Percentiles rank a stretch among this genome's conserved stretches.
These are phyloP conservation scores for bread wheat (Triticum aestivum) DNA, from an alignment of 176 grass and related monocot genomes.

Conservation along the genomic window IWGSC_CS_RefSeq_v2.1 NC_057807.1:246292492-246292991, in stretches of 20 bases:
- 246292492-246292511: background rate
- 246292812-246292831: constrained; percentile 42
- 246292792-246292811: constrained; percentile 19
- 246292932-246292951: constrained; percentile 47
- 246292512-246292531: background rate
- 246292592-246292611: background rate
- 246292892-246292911: constrained; percentile 17
- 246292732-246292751: background rate
- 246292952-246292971: constrained; percentile 38
- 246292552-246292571: background rate
- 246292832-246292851: constrained; percentile 53
- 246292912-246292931: constrained; percentile 53
- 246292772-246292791: background rate
- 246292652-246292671: background rate
- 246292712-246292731: background rate
- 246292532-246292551: background rate
- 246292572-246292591: background rate
- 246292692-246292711: background rate
- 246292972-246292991: constrained; percentile 35
- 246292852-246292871: constrained; percentile 17
- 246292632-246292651: background rate
- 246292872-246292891: constrained; percentile 57
- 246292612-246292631: background rate
- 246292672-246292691: background rate
- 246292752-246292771: constrained; percentile 19